phyloP scores from a whole-genome alignment of 2,329 filamentous ascomycete species.

The Apiospora hydei region DNA sequence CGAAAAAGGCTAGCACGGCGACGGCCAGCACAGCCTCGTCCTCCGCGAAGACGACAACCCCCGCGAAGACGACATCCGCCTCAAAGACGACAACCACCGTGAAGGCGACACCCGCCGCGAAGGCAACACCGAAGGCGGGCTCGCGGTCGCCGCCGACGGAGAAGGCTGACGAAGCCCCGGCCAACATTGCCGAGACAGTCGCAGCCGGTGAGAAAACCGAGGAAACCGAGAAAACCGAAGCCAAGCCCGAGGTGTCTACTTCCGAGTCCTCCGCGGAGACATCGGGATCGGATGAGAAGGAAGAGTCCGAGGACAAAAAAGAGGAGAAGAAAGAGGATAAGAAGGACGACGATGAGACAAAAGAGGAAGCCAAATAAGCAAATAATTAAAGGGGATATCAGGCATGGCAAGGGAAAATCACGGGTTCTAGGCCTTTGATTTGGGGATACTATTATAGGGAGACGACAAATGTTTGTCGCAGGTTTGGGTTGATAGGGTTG shows the following conservation, averaged over 20 bases:
- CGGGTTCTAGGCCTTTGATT: not conserved
- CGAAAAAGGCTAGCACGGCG: not conserved
- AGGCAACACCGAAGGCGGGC: slow-evolving; percentile 34
- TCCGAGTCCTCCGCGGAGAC: slow-evolving; percentile 34
- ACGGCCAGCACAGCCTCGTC: slow-evolving; percentile 25
- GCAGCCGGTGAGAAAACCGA: slow-evolving; percentile 35
- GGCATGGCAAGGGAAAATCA: not conserved
- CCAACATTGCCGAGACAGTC: slow-evolving; percentile 45
- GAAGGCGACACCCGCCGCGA: slow-evolving; percentile 10
- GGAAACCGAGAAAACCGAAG: slow-evolving; percentile 33
- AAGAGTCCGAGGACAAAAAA: slow-evolving; percentile 37
- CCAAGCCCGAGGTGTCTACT: slow-evolving; percentile 47
- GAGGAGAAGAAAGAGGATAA: slow-evolving; percentile 33
- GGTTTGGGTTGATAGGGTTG: not conserved
- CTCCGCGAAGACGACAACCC: slow-evolving; percentile 3
- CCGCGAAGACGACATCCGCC: not conserved
- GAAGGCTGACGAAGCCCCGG: slow-evolving; percentile 43
- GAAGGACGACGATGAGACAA: slow-evolving; percentile 27
- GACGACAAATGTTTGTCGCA: slow-evolving; percentile 8
- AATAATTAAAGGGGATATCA: slow-evolving; percentile 1
- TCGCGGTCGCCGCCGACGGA: slow-evolving; percentile 55
- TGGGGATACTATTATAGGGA: not conserved
- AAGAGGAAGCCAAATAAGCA: not conserved
- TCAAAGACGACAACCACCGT: not conserved
- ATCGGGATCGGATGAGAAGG: slow-evolving; percentile 37